Base-by-base conservation (phyloP, 345 rosid genomes). In the Acer yangbiense region DNA sequence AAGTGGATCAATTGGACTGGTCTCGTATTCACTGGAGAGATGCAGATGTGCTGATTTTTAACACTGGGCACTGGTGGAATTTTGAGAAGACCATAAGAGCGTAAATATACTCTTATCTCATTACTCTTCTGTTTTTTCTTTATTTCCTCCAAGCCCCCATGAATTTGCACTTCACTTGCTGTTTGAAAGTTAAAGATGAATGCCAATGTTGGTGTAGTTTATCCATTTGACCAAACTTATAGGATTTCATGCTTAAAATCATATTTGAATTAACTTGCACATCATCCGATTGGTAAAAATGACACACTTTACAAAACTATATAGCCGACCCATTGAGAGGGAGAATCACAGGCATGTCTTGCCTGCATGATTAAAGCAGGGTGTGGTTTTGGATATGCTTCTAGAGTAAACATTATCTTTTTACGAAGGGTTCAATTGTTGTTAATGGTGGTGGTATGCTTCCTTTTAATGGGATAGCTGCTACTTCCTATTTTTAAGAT, bases 51-150 rank as follows among this genome's bases (percentile, higher is more conserved):
- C 82, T 94, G 72, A 78, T 97, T 43, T 78, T 97, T 70, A 97
- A 97, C 82, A 83, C 97, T 0, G 99, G 98, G 25, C 98, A 94
- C 78, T 96, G 99, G 99, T 94, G 98, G 99, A 89, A 85, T 81
- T 46, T 86, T 17, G 91, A 85, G 76, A 94, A 97, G 86, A 94
- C 98, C 25, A 75, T 88, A 35, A 87, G 87, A 77, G 74, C 44
- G 99, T 96, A 86, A 82, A 69, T 69, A 75, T 54, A 54, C 57
- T 78, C 76, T 25, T 4, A 9, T 23, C 79, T 48, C 48, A 75
- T 66, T 1, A 9, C 41, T 78, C 21, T 60, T 27, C 27, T 60
- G 75, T 41, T 57, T 50, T 21, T 71, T 9, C 3, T 41, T 17
- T 35, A 1, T 21, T 27, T 21, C 1, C 46, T 2, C 4, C 58